A percentile compares a stretch with the other conserved stretches of the same genome.
These are phyloP conservation scores for Arachis stenosperma DNA, from an alignment of 306 rosid genomes.

Conservation along the genomic window DNA sequence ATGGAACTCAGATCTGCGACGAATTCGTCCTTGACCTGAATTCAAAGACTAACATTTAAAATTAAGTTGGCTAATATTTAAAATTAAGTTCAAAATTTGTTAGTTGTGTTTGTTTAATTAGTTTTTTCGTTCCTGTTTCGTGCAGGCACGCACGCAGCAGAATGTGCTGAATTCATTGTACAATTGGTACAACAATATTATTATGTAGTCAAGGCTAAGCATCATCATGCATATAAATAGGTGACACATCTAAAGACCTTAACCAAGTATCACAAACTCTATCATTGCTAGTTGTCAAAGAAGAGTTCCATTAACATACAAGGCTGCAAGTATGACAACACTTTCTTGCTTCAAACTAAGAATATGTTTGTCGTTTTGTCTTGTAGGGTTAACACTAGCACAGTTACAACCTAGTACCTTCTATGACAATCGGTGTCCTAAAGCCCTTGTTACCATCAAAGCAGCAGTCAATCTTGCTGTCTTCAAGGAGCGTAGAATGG, in stretches of 20 bases:
- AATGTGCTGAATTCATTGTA: too few relatives aligned
- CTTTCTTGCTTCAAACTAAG: not conserved
- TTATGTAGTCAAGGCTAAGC: too few relatives aligned
- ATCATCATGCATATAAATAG: constrained; percentile 30
- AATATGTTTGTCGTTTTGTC: constrained; percentile 24
- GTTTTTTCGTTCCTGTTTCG: too few relatives aligned
- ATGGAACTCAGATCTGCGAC: too few relatives aligned
- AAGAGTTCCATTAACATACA: not conserved
- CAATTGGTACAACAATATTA: too few relatives aligned
- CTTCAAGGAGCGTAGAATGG: constrained; percentile 49
- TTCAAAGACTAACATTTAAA: too few relatives aligned
- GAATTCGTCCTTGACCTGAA: too few relatives aligned
- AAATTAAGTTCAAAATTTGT: too few relatives aligned
- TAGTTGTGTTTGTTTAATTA: too few relatives aligned
- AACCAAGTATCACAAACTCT: constrained; percentile 9
- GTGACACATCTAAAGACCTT: constrained; percentile 5
- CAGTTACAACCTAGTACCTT: constrained; percentile 1
- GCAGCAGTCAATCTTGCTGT: constrained; percentile 41
- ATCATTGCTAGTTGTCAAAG: too few relatives aligned
- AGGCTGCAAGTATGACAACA: constrained; percentile 25
- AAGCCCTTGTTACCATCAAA: constrained; percentile 42
- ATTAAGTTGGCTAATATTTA: too few relatives aligned
- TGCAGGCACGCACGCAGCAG: too few relatives aligned
- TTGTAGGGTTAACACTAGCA: constrained; percentile 28
- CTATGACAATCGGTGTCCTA: constrained; percentile 45